Base-by-base conservation (phyloP, 495 filamentous ascomycete genomes). In the Echria macrotheca region DNA sequence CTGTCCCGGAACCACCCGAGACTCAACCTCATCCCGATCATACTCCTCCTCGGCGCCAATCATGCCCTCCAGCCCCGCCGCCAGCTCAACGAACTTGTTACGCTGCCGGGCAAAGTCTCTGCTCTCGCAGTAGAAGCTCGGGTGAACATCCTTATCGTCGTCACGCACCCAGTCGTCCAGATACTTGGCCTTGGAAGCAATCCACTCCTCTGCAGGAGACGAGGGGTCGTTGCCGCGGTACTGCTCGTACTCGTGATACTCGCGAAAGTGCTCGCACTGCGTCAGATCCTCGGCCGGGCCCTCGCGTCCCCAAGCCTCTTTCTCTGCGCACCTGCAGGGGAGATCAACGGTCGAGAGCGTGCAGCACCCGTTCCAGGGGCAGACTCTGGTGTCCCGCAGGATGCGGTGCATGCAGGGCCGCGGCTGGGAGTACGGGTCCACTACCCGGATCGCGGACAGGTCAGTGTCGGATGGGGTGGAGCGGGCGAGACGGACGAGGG, bases 361-460 rank as follows among this genome's bases (percentile, higher is more conserved):
- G 35, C 47, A 49, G 37, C 47, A 49, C 5, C 47, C 47, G 37
- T 32, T 29, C 18, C 36, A 41, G 3, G 23, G 36, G 24, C 47
- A 49, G 36, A 17, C 32, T 23, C 22, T 31, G 12, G 7, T 2
- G n/a, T n/a, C n/a, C 14, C 17, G 17, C 15, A 12, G 19, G 31
- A 47, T 23, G 28, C 15, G 32, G 44, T 47, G 44, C 7, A n/a
- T 24, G 47, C 47, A 49, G 10, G 9, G 9, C 6, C 15, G n/a
- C 3, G 47, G 35, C 5, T 25, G 12, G n/a, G 19, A 11, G 47
- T 41, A 41, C 5, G 47, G 47, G 26, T 49, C 42, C 12, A 42
- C 36, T n/a, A 41, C 29, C 23, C 22, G 22, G 4, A 26, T 15
- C n/a, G 23, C 21, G 7, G 22, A 29, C 8, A 8, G 22, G 36